Evolutionary conservation across 768 basidiomycete species (phyloP).

Genomic region (Dentipellis fragilis): DNA sequence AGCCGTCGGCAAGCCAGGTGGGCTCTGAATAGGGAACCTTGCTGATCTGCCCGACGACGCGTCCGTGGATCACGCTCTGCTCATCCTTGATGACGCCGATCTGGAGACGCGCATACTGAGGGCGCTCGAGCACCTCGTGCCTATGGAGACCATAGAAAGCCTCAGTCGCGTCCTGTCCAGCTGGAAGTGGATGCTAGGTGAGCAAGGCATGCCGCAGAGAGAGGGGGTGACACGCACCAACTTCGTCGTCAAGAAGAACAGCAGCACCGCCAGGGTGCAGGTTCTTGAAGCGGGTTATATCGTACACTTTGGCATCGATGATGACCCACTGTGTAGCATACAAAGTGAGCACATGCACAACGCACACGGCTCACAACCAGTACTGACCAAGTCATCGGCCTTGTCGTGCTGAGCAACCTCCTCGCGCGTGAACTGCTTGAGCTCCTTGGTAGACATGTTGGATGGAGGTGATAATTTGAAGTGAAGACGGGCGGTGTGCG

Average conservation of each 20-base stretch:
- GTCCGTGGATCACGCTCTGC: slow-evolving; percentile 39
- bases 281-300: slow-evolving; percentile 67
- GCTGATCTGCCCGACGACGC: slow-evolving; percentile 49
- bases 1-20: slow-evolving; percentile 66
- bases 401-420: slow-evolving; percentile 80
- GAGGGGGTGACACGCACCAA: slow-evolving; percentile 36
- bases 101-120: slow-evolving; percentile 63
- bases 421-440: slow-evolving; percentile 46
- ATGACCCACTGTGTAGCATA: slow-evolving; percentile 55
- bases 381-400: slow-evolving; percentile 58
- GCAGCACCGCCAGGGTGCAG: slow-evolving; percentile 79
- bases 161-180: slow-evolving; percentile 82
- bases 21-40: slow-evolving; percentile 85
- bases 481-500: not conserved
- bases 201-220: not conserved
- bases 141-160: slow-evolving; percentile 86
- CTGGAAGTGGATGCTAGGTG: slow-evolving; percentile 23
- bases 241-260: slow-evolving; percentile 62
- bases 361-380: not conserved
- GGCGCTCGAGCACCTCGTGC: slow-evolving; percentile 68
- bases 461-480: not conserved
- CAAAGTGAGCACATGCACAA: not conserved
- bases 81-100: slow-evolving; percentile 68
- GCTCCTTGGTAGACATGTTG: slow-evolving; percentile 20
- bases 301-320: slow-evolving; percentile 76